These are phyloP conservation scores for Paradendryphiella salina DNA, from an alignment of 2,329 filamentous ascomycete genomes.

Conservation along the genomic window DNA sequence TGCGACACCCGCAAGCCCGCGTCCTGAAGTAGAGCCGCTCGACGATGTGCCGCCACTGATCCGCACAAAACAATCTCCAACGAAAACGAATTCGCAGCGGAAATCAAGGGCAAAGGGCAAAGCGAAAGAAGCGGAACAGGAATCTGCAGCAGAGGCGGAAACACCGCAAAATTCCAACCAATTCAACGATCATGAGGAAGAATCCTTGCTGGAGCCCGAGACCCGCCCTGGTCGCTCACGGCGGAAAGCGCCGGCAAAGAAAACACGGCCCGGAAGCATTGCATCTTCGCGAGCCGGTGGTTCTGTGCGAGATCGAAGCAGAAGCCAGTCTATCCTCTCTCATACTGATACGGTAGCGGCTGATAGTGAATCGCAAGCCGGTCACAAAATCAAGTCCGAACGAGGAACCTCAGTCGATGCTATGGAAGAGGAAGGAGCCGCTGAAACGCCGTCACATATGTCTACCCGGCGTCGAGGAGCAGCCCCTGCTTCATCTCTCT, in stretches of 20 bases:
- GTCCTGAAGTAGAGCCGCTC: constrained; percentile 34
- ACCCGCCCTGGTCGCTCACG: constrained; percentile 38
- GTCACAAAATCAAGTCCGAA: constrained; percentile 53
- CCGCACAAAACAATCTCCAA: constrained; percentile 19
- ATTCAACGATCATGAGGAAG: constrained; percentile 28
- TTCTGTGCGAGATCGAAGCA: constrained; percentile 50
- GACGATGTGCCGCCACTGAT: constrained; percentile 32
- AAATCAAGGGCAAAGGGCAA: constrained; percentile 34
- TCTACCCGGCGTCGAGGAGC: constrained; percentile 38
- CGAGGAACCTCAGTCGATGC: constrained; percentile 51
- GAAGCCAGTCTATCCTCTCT: constrained; percentile 55
- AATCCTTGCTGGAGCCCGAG: constrained; percentile 29
- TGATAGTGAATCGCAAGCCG: constrained; percentile 47
- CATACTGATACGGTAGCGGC: constrained; percentile 49
- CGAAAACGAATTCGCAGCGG: constrained; percentile 31
- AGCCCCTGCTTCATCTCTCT: constrained; percentile 27
- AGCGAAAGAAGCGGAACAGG: constrained; percentile 30
- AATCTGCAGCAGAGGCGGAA: constrained; percentile 15
- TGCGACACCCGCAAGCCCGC: constrained; percentile 21
- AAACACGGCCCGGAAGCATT: constrained; percentile 47
- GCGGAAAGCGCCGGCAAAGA: constrained; percentile 36
- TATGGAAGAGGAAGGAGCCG: constrained; percentile 42
- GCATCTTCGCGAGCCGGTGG: constrained; percentile 53
- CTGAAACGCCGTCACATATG: constrained; percentile 36
- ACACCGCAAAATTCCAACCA: constrained; percentile 20